A percentile compares a stretch with the other conserved stretches of the same genome.
Evolutionary conservation across 1,139 yeast species (phyloP).

Genomic region (Taphrina communis): DNA sequence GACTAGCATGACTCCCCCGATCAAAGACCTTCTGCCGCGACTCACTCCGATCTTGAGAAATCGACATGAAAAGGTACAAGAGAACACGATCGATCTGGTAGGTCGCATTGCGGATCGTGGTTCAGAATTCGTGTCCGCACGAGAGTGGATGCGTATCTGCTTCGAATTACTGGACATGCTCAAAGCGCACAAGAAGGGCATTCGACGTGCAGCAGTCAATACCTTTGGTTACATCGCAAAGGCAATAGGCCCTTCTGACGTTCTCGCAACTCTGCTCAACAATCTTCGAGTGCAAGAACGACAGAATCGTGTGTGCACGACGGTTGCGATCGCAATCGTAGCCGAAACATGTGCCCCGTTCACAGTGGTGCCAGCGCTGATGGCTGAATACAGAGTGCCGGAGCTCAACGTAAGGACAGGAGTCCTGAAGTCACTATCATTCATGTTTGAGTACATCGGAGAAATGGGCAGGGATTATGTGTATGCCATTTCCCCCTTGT

Average conservation of each 20-base stretch:
- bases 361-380: conserved; percentile 91
- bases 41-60: conserved; percentile 90
- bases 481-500: conserved; percentile 75
- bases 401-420: conserved; percentile 96
- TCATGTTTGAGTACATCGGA: conserved; percentile 90
- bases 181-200: conserved; percentile 78
- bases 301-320: conserved; percentile 94
- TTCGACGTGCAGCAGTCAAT: conserved; percentile 82
- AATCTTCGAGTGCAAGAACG: conserved; percentile 93
- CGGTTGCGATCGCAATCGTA: conserved; percentile 96
- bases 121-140: conserved; percentile 85
- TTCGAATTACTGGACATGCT: conserved; percentile 88
- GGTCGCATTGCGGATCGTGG: conserved; percentile 83
- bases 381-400: conserved; percentile 94
- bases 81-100: conserved; percentile 75
- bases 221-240: conserved; percentile 91
- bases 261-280: conserved; percentile 78
- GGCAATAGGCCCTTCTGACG: conserved; percentile 97
- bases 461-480: conserved; percentile 82
- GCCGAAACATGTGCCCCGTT: conserved; percentile 94
- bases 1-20: conserved; percentile 75
- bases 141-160: conserved; percentile 98
- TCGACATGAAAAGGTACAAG: conserved; percentile 90
- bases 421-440: conserved; percentile 88
- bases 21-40: conserved; percentile 81